Evolutionary conservation across 805 yeast genomes (phyloP), one percentile per base, ranked within the genome.

Genomic region (Schizosaccharomyces pombe): DNA sequence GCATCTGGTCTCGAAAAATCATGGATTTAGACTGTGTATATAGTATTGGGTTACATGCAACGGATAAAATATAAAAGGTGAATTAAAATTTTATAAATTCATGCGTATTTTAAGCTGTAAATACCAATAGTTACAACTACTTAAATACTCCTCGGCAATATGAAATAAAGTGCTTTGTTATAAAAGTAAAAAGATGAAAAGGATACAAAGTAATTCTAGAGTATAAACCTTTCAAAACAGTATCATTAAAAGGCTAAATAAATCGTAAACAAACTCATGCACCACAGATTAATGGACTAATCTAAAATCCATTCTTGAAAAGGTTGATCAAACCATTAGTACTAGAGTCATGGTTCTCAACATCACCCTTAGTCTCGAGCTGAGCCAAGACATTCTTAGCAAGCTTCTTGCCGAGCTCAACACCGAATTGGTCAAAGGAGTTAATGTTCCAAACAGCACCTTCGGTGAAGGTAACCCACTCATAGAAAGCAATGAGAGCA

Each of bases 341-440:
- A 52, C 95, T 83, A 40, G 80, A 80, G 67, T 91, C 98, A 70
- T 91, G 98, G 57, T 78, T 65, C 34, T 71, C 66, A 55, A 82
- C 79, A 55, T 71, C 69, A 51, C 68, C 65, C 31, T 71, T 63
- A 65, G 75, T 77, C 62, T 82, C 83, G 66, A 91, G 79, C 72
- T 91, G 96, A 63, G 76, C 76, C 63, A 93, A 89, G 65, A 91
- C 89, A 57, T 76, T 91, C 80, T 91, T 91, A 66, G 98, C 98
- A 67, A 91, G 78, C 55, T 82, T 93, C 74, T 91, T 91, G 69
- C 98, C 98, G 63, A 91, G 82, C 74, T 91, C 98, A 64, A 91
- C 98, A 71, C 98, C 98, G 95, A 97, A 91, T 75, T 91, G 98
- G 75, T 91, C 98, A 67, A 85, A 91, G 19, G 97, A 89, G 80